Conservation (phyloP, 2,329 filamentous ascomycete species). For the Sclerotinia spermophila region DNA sequence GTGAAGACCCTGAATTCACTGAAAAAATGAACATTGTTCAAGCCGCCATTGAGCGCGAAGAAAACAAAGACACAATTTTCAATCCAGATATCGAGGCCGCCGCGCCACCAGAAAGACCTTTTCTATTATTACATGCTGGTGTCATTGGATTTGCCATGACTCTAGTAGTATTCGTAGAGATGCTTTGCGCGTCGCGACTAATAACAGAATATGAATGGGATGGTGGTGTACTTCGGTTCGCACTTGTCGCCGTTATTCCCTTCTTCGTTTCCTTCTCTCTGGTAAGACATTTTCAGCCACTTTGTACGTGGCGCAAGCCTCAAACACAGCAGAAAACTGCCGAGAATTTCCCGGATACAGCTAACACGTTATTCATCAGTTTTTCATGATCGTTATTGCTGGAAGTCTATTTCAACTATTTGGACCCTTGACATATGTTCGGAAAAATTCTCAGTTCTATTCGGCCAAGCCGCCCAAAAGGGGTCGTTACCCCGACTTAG, state of each 20-base stretch:
- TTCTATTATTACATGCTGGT: conserved; percentile 24
- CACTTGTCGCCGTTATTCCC: conserved; percentile 23
- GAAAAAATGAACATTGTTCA: conserved; percentile 24
- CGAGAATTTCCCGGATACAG: neutral
- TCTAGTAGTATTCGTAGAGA: conserved; percentile 26
- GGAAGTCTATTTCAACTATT: conserved; percentile 26
- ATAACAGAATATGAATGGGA: conserved; percentile 27
- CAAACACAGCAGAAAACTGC: neutral
- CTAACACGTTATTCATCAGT: conserved; percentile 34
- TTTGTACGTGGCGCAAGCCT: neutral
- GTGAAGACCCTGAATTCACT: conserved; percentile 19
- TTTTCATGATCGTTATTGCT: conserved; percentile 24
- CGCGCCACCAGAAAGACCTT: conserved; percentile 21
- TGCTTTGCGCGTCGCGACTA: conserved; percentile 25
- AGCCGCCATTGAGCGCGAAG: conserved; percentile 26
- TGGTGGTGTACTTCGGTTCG: conserved; percentile 23
- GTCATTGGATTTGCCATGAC: conserved; percentile 26
- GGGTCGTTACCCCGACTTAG: conserved; percentile 21
- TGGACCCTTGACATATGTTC: conserved; percentile 25
- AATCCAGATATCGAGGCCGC: conserved; percentile 24
- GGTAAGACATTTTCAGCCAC: conserved; percentile 19
- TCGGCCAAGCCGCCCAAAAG: conserved; percentile 40
- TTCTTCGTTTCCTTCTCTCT: conserved; percentile 35
- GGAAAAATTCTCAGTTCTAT: conserved; percentile 25
- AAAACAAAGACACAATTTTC: conserved; percentile 24